Evolutionary conservation across 768 basidiomycete genomes (phyloP).

Genomic region (Pulveroboletus sp.): DNA sequence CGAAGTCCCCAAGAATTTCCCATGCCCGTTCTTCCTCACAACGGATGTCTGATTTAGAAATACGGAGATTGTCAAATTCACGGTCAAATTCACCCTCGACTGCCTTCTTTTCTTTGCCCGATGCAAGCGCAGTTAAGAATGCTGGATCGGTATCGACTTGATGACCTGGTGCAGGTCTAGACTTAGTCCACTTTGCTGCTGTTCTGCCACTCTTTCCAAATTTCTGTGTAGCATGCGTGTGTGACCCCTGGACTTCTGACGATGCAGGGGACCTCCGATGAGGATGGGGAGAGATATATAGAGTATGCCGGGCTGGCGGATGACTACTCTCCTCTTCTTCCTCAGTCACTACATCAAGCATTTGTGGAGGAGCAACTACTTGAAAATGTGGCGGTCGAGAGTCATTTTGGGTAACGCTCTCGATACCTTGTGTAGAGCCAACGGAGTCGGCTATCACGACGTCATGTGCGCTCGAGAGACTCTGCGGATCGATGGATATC

Average conservation of each 20-base stretch:
- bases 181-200: slow-evolving; percentile 8
- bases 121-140: slow-evolving; percentile 71
- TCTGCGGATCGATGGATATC: slow-evolving; percentile 25
- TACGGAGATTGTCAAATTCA: slow-evolving; percentile 74
- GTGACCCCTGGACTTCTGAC: background rate
- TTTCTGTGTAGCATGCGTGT: slow-evolving; percentile 22
- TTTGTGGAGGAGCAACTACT: slow-evolving; percentile 5
- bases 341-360: slow-evolving; percentile 41
- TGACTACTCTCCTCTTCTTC: slow-evolving; percentile 48
- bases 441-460: slow-evolving; percentile 8
- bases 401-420: slow-evolving; percentile 29
- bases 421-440: slow-evolving; percentile 10
- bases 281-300: background rate
- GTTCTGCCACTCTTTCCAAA: slow-evolving; percentile 7
- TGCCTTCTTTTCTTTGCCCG: slow-evolving; percentile 57
- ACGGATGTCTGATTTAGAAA: slow-evolving; percentile 57
- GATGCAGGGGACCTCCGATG: slow-evolving; percentile 1
- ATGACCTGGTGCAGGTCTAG: slow-evolving; percentile 1
- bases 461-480: slow-evolving; percentile 10
- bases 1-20: slow-evolving; percentile 61
- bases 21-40: slow-evolving; percentile 50
- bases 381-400: slow-evolving; percentile 9
- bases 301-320: background rate
- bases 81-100: slow-evolving; percentile 67
- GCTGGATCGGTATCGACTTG: slow-evolving; percentile 54